Conservation (phyloP, 495 filamentous ascomycete genomes). For the Cairneyella variabilis region DNA sequence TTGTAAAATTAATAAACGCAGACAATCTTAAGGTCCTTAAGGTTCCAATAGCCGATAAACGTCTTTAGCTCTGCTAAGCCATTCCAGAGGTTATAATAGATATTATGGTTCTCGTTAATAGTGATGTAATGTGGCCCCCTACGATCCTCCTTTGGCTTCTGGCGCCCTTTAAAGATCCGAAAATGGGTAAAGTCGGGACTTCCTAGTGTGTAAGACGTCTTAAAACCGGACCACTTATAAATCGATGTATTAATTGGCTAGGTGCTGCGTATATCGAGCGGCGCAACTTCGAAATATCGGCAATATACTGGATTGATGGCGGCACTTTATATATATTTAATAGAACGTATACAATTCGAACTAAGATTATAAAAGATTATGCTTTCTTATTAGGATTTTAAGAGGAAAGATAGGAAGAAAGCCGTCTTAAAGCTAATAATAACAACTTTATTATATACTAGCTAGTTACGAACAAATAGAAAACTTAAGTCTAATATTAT, state of each 20-base stretch:
- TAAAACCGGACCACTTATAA: slow-evolving; percentile 22
- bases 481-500: not conserved
- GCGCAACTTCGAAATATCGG: too few relatives aligned
- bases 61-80: slow-evolving; percentile 71
- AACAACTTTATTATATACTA: not conserved
- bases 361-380: not conserved
- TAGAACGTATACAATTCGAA: slow-evolving; percentile 22
- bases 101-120: slow-evolving; percentile 76
- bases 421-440: not conserved
- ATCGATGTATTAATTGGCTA: slow-evolving; percentile 46
- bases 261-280: slow-evolving; percentile 74
- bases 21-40: too few relatives aligned
- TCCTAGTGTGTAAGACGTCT: slow-evolving; percentile 71
- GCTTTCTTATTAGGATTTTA: not conserved
- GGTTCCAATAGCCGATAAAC: slow-evolving; percentile 66
- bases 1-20: too few relatives aligned
- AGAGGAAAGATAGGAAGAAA: not conserved
- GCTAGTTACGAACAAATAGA: not conserved
- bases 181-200: slow-evolving; percentile 74
- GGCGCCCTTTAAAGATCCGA: slow-evolving; percentile 72
- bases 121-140: slow-evolving; percentile 76
- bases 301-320: slow-evolving; percentile 76
- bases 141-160: slow-evolving; percentile 75
- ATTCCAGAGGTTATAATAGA: slow-evolving; percentile 67
- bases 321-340: too few relatives aligned